phyloP scores from a whole-genome alignment of 2,329 filamentous ascomycete genomes.

The Geosmithia morbida region DNA sequence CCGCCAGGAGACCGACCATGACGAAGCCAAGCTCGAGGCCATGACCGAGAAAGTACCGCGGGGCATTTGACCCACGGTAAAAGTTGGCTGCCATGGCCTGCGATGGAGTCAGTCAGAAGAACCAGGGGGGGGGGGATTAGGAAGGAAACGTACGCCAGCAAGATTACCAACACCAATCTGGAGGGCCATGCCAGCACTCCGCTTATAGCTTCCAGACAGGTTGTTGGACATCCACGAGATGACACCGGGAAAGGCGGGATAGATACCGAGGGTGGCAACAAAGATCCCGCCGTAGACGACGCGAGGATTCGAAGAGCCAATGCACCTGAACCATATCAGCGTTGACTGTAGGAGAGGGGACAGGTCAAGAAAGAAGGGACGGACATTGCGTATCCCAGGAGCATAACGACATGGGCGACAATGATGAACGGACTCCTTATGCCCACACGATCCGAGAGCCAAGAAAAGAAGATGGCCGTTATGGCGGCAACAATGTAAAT shows the following conservation, averaged over 20 bases:
- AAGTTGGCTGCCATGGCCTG: constrained; percentile 61
- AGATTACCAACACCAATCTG: constrained; percentile 49
- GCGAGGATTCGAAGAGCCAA: constrained; percentile 38
- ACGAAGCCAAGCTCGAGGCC: constrained; percentile 35
- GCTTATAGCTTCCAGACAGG: constrained; percentile 51
- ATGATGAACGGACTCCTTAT: constrained; percentile 42
- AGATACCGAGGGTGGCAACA: constrained; percentile 63
- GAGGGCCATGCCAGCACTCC: constrained; percentile 48
- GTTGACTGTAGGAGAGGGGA: too few relatives aligned
- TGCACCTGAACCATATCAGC: constrained; percentile 27
- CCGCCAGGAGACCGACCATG: constrained; percentile 25
- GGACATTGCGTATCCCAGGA: constrained; percentile 41
- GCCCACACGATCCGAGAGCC: constrained; percentile 36
- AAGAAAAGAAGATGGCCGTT: constrained; percentile 36
- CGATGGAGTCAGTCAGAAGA: background rate
- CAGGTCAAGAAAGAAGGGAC: constrained; percentile 3
- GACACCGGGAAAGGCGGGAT: constrained; percentile 64
- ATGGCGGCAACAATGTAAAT: constrained; percentile 49
- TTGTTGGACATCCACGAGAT: constrained; percentile 74
- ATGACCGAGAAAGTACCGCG: constrained; percentile 35
- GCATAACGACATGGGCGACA: constrained; percentile 33
- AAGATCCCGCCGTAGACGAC: constrained; percentile 65
- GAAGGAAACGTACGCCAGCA: constrained; percentile 23
- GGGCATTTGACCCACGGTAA: constrained; percentile 38
- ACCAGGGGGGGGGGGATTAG: background rate